A percentile compares a stretch with the other conserved stretches of the same genome.
Evolutionary conservation across 768 basidiomycete species (phyloP).

Genomic region (Naganishia vaughanmartiniae): DNA sequence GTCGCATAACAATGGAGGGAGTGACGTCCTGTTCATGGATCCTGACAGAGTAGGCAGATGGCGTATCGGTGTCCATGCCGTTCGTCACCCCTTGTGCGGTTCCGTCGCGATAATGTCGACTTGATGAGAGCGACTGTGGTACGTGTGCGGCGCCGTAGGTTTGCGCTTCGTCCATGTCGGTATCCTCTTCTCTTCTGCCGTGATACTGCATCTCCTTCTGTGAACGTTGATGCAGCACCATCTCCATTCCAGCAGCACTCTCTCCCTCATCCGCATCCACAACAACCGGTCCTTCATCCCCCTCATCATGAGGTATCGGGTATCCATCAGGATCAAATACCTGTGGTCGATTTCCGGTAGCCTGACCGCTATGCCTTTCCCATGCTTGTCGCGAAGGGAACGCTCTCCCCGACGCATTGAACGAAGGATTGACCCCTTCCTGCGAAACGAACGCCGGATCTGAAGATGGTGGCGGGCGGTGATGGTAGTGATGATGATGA

Average conservation of each 20-base stretch:
- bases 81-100: background rate
- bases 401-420: background rate
- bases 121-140: background rate
- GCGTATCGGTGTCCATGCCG: background rate
- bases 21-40: background rate
- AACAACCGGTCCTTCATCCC: conserved; percentile 1
- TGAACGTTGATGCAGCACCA: background rate
- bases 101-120: background rate
- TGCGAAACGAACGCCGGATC: background rate
- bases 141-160: background rate
- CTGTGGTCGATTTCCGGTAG: background rate
- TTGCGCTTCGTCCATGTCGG: background rate
- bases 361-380: background rate
- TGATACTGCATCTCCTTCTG: background rate
- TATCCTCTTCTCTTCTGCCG: background rate
- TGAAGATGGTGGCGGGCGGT: background rate
- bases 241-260: background rate
- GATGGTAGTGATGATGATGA: conserved; percentile 17
- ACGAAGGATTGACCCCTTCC: background rate
- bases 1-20: background rate
- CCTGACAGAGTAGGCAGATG: background rate
- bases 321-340: conserved; percentile 18
- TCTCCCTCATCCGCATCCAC: background rate
- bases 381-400: conserved; percentile 9
- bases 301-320: background rate